Evolutionary conservation across 2,329 filamentous ascomycete genomes (phyloP), one percentile per base, ranked within the genome.

Genomic region (Scorias spongiosa): DNA sequence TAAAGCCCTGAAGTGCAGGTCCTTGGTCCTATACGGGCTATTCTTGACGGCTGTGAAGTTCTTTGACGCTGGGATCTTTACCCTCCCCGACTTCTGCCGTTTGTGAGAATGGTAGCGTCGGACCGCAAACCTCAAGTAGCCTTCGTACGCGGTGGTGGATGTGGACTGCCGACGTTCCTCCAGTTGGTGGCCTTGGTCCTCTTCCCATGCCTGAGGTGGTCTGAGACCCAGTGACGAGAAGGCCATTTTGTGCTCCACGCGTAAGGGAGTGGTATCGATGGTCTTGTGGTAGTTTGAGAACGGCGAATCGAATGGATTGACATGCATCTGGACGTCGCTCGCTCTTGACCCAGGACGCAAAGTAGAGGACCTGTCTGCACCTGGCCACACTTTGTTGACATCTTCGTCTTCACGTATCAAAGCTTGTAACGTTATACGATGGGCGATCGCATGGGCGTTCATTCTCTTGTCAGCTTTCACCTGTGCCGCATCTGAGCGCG

Each of bases 401-500:
- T 48, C 45, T 18, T 53, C 47, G 17, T 58, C 53, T 36, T 58
- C 52, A 29, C 49, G 46, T 44, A 59, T 52, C 32, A 63, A 50
- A 7, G 55, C 55, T 28, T 57, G 51, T 14, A 63, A 44, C 1
- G 59, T 59, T 41, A 59, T 50, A n/a, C 58, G 55, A 44, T 60
- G 57, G 2, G 56, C 57, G 11, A 57, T 50, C 2, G 52, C 53
- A 43, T 60, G 58, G 3, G 56, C 54, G 12, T 49, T 53, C 2
- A 57, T 47, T 17, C 60, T 54, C 26, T 55, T 52, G 20, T 59
- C 53, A 15, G 53, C 47, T 37, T 53, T 57, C 20, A 51, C 49
- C 1, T 46, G 47, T 20, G 49, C 42, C 39, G 42, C 44, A 5
- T 40, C 20, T 17, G 38, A 40, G 5, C 18, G 38, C 10, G 14